Evolutionary conservation across 345 rosid genomes (phyloP), one percentile per base, ranked within the genome.

Genomic region (Zanthoxylum bungeanum): DNA sequence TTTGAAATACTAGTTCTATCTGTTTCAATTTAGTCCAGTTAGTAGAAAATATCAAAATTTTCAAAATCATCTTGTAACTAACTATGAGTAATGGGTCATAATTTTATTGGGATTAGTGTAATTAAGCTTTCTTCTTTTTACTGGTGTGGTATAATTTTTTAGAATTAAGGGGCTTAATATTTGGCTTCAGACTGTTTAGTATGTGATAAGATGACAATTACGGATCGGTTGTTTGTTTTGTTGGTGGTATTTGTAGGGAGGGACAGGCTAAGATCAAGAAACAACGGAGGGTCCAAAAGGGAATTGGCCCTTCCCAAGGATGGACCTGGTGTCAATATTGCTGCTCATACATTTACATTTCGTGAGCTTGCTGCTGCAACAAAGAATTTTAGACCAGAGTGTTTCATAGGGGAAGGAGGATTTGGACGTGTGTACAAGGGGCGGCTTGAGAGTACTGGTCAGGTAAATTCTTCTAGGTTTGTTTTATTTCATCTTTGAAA

Each of bases 361-460:
- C 91, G 93, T 5, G 98, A 92, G 68, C 97, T 95, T 67, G 97
- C 91, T 10, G 91, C 87, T 36, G 99, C 99, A 8, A 92, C 99
- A 46, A 86, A 85, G 79, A 89, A 95, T 87, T 92, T 95, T 75
- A 86, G 87, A 78, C 91, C 89, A 0, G 99, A 95, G 69, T 89
- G 87, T 60, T 95, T 92, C 83, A 60, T 95, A 69, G 99, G 99
- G 7, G 99, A 95, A 91, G 99, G 99, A 50, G 97, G 99, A 39
- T 95, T 95, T 27, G 99, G 99, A 9, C 97, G 86, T 61, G 99
- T 95, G 25, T 91, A 95, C 82, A 95, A 88, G 73, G 99, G 99
- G 24, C 76, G 73, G 37, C 96, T 95, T 40, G 98, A 92, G 76
- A 88, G 82, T 84, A 92, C 97, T 47, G 93, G 93, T 75, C 99